Evolutionary conservation across 2,329 filamentous ascomycete genomes (phyloP).

Genomic region (Apiospora malaysiana): DNA sequence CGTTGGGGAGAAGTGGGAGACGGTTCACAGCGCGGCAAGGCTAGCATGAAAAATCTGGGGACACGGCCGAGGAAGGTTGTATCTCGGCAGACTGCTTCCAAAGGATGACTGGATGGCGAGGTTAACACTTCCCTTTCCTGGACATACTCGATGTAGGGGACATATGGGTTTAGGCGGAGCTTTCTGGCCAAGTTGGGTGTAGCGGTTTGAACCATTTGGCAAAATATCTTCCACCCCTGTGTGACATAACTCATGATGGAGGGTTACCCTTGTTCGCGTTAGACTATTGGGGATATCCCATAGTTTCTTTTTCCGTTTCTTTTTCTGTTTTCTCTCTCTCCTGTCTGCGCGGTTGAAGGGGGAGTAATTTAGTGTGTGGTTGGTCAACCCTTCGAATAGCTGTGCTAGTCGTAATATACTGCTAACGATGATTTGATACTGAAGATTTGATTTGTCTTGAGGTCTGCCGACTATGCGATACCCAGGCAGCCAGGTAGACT

Average conservation of each 20-base stretch:
- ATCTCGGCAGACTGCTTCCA: not conserved
- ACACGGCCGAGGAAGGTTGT: not conserved
- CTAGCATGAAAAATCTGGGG: not conserved
- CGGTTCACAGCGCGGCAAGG: not conserved
- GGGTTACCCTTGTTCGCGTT: not conserved
- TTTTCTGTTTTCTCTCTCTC: no score
- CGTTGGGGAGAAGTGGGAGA: slow-evolving; percentile 8
- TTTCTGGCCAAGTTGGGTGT: slow-evolving; percentile 5
- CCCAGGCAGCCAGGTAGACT: no score
- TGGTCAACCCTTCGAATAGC: not conserved
- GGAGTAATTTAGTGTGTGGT: not conserved
- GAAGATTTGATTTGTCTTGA: no score
- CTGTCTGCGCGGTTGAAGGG: not conserved
- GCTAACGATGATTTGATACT: not conserved
- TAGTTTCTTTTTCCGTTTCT: not conserved
- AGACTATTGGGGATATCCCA: not conserved
- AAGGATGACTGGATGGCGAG: not conserved
- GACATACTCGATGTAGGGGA: not conserved
- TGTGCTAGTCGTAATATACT: not conserved
- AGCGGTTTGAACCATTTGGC: slow-evolving; percentile 7
- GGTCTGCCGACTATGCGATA: no score
- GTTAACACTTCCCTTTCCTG: not conserved
- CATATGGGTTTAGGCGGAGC: slow-evolving; percentile 1
- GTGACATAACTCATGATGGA: not conserved
- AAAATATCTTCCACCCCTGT: slow-evolving; percentile 5